Evolutionary conservation across 306 rosid genomes (phyloP), one percentile per base, ranked within the genome.

Genomic region (Luffa acutangula): DNA sequence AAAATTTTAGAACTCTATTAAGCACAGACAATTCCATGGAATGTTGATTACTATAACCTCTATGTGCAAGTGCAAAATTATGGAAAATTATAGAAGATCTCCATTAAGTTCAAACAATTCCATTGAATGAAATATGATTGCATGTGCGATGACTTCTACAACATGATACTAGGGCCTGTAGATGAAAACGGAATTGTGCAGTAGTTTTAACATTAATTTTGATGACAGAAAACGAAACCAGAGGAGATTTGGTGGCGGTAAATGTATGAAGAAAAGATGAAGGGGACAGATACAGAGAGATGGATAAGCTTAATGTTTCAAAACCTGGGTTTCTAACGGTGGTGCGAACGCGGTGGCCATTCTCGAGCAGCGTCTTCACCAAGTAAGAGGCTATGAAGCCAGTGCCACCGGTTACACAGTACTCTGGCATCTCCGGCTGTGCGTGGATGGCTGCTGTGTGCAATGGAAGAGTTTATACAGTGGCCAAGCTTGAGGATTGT

Each of bases 351-450:
- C 76, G 79, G 65, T 92, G 87, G 20, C 97, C 98, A 37, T 86
- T 85, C 2, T 92, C 89, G 54, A 94, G 80, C 83, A 94, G 84
- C 46, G 85, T 83, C 88, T 94, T 92, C 1, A 94, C 85, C 14
- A 94, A 76, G 77, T 88, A 84, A 43, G 96, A 81, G 57, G 93
- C 97, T 43, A 94, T 85, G 92, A 94, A 86, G 3, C 98, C 94
- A 52, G 92, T 83, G 45, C 98, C 97, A 20, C 98, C 98, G 10
- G 94, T 94, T 0, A 94, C 94, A 9, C 94, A 92, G 78, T 87
- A 94, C 60, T 87, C 93, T 1, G 88, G 88, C 98, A 94, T 93
- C 21, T 86, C 74, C 70, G 4, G 77, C 10, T 65, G 74, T 9
- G 75, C 18, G 18, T 69, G 36, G 52, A 63, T 34, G 43, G 11